Conservation (phyloP, 176 grass and related monocot species). For the Aechmea fasciata region DNA sequence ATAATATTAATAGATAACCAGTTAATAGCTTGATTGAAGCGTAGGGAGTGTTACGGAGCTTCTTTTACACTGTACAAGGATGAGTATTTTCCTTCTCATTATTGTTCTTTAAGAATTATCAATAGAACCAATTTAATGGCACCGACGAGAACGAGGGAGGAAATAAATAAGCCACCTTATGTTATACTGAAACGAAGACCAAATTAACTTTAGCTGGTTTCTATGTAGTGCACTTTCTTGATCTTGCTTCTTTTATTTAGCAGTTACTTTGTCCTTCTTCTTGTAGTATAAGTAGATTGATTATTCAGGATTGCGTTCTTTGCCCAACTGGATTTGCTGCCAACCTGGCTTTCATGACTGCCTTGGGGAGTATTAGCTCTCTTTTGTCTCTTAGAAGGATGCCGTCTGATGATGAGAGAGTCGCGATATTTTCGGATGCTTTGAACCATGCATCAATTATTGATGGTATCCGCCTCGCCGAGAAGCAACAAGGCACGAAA, state of each 20-base stretch:
- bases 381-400: conserved; percentile 39
- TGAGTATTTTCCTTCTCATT: neutral
- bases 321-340: conserved; percentile 88
- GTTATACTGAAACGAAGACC: no score
- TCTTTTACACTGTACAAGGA: neutral
- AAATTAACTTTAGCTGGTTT: no score
- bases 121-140: no score
- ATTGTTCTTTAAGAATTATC: neutral
- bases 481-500: conserved; percentile 50
- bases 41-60: neutral
- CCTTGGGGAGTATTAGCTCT: conserved; percentile 55
- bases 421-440: conserved; percentile 83
- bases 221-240: no score
- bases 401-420: conserved; percentile 30
- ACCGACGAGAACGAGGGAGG: no score
- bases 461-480: conserved; percentile 65
- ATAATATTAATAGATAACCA: neutral
- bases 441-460: conserved; percentile 96
- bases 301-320: conserved; percentile 69
- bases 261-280: neutral
- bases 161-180: neutral
- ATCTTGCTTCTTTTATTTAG: no score
- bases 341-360: conserved; percentile 70
- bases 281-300: neutral
- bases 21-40: neutral